Percentiles rank a stretch among this genome's conserved stretches.
Evolutionary conservation across 2,329 filamentous ascomycete species (phyloP).

Genomic region (Aspergillus jensenii): DNA sequence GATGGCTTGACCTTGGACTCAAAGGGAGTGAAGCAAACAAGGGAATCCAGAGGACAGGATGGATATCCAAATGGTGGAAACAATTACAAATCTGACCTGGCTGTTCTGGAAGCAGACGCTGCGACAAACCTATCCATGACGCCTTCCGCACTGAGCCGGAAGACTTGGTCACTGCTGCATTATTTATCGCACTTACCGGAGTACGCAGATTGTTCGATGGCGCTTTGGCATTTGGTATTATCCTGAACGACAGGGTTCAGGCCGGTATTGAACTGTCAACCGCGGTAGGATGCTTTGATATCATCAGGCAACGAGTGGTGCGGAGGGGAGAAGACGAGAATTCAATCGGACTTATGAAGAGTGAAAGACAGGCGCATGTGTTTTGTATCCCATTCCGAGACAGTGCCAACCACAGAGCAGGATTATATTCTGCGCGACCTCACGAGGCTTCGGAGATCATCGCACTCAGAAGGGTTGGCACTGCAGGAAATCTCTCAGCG

Average conservation of each 20-base stretch:
- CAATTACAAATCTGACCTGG: not conserved
- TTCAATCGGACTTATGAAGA: not conserved
- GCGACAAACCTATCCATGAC: not conserved
- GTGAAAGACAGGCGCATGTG: not conserved
- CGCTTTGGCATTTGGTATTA: not conserved
- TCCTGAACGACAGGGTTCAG: not conserved
- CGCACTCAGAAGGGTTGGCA: not conserved
- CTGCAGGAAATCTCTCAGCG: not conserved
- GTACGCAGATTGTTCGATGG: not conserved
- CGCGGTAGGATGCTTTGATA: conserved; percentile 3
- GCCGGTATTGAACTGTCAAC: not conserved
- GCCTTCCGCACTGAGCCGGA: conserved; percentile 1
- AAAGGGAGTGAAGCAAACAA: not conserved
- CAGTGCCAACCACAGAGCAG: no score
- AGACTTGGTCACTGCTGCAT: conserved; percentile 1
- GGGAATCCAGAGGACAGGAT: not conserved
- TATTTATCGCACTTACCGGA: not conserved
- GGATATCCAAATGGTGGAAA: not conserved
- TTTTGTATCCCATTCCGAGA: not conserved
- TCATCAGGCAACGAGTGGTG: not conserved
- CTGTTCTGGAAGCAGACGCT: not conserved
- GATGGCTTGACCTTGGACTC: not conserved
- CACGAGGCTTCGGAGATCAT: not conserved
- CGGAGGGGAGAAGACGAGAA: not conserved
- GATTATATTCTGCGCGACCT: not conserved